Conservation (phyloP, 2,329 filamentous ascomycete genomes). For the Atkinsonella texensis region DNA sequence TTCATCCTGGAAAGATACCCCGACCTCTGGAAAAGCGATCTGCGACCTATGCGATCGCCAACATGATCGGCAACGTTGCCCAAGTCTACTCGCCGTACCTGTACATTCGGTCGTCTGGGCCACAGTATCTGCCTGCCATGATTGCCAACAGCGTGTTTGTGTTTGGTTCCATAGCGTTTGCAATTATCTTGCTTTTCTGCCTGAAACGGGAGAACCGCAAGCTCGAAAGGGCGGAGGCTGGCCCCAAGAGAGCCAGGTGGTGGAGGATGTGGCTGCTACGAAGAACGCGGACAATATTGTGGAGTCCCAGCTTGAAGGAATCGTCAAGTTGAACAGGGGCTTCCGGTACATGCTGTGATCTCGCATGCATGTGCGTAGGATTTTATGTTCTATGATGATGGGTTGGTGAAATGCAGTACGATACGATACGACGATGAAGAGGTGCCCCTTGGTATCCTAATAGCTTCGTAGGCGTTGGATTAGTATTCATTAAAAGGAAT, state of each 20-base stretch:
- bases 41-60: conserved; percentile 4
- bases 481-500: too few species aligned
- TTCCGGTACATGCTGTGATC: conserved; percentile 4
- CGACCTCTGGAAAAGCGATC: conserved; percentile 6
- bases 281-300: conserved; percentile 1
- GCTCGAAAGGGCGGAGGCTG: conserved; percentile 1
- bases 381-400: not conserved
- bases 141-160: conserved; percentile 5
- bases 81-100: conserved; percentile 6
- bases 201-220: conserved; percentile 4
- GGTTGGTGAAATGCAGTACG: not conserved
- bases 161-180: conserved; percentile 1
- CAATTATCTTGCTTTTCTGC: conserved; percentile 1
- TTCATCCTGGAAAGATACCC: not conserved
- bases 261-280: not conserved
- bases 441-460: too few species aligned
- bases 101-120: conserved; percentile 2
- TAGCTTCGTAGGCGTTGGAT: too few species aligned
- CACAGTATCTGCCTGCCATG: conserved; percentile 6
- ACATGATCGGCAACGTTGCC: conserved; percentile 6
- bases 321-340: conserved; percentile 4
- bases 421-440: not conserved
- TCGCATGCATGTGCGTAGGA: not conserved
- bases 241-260: not conserved
- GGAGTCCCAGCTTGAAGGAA: conserved; percentile 2